Evolutionary conservation across 352 stramenopile genomes (phyloP).

Genomic region (Phytophthora syringae): DNA sequence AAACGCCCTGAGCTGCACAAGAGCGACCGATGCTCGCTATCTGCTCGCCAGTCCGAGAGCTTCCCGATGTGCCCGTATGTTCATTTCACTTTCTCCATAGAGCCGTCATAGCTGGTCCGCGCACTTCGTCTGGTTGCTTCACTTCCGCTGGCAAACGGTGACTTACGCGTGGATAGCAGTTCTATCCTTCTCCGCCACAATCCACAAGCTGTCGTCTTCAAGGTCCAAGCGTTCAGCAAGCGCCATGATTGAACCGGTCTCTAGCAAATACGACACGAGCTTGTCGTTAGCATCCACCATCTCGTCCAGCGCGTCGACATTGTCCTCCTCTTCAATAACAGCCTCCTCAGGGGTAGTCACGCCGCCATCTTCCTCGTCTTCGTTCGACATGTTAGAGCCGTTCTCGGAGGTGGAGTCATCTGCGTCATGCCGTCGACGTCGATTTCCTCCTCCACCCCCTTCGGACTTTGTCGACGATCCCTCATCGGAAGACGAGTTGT

Average conservation of each 20-base stretch:
- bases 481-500: conserved; percentile 67
- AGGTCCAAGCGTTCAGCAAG: conserved; percentile 81
- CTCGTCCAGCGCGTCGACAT: conserved; percentile 72
- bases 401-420: conserved; percentile 70
- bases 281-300: conserved; percentile 88
- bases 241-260: conserved; percentile 88
- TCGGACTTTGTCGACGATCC: conserved; percentile 49
- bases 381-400: conserved; percentile 52
- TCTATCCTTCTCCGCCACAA: conserved; percentile 85
- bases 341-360: conserved; percentile 34
- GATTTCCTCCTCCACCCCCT: conserved; percentile 28
- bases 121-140: conserved; percentile 20
- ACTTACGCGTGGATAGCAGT: conserved; percentile 81
- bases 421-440: conserved; percentile 53
- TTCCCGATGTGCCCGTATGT: conserved; percentile 12
- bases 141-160: conserved; percentile 3
- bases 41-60: conserved; percentile 8
- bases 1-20: conserved; percentile 22
- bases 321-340: conserved; percentile 51
- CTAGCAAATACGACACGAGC: conserved; percentile 84
- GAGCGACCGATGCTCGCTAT: conserved; percentile 10
- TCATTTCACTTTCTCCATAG: conserved; percentile 32
- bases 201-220: conserved; percentile 87
- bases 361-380: conserved; percentile 51
- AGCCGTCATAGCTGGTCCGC: conserved; percentile 17